These are phyloP conservation scores for Boletus insuetus DNA, from an alignment of 768 basidiomycete species.

Conservation along the genomic window DNA sequence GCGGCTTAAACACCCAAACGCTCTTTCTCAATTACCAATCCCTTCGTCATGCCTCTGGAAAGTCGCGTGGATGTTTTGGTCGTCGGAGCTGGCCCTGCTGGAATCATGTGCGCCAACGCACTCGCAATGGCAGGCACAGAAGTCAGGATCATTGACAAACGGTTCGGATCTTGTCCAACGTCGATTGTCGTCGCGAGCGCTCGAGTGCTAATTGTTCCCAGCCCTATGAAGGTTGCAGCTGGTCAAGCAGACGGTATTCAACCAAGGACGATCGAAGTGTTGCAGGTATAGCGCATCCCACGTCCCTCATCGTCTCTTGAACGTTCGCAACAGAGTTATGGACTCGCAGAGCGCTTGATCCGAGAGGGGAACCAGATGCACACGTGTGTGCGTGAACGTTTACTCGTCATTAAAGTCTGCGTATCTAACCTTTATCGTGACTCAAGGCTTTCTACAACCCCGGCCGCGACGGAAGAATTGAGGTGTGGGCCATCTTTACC, in stretches of 20 bases:
- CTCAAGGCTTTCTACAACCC: conserved; percentile 75
- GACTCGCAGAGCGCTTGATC: conserved; percentile 62
- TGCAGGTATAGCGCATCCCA: conserved; percentile 36
- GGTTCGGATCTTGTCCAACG: conserved; percentile 25
- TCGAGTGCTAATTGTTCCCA: conserved; percentile 10
- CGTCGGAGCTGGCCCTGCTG: conserved; percentile 50
- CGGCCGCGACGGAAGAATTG: conserved; percentile 53
- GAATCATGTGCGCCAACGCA: conserved; percentile 67
- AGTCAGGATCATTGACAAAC: conserved; percentile 47
- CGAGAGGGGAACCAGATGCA: conserved; percentile 68
- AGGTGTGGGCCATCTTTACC: conserved; percentile 37
- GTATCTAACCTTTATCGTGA: not conserved
- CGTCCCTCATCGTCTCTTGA: not conserved
- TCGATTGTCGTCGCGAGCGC: not conserved
- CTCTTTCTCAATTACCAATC: not conserved
- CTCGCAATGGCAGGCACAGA: conserved; percentile 42
- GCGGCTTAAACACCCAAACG: too few species aligned
- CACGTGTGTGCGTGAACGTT: conserved; percentile 48
- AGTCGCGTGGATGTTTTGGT: conserved; percentile 45
- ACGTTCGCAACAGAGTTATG: conserved; percentile 58
- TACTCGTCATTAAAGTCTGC: not conserved
- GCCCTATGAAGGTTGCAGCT: conserved; percentile 40
- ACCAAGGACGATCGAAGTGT: conserved; percentile 52
- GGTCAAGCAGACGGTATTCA: conserved; percentile 59
- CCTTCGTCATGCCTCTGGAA: conserved; percentile 20